Conservation (phyloP, 2,329 filamentous ascomycete species). For the Arthrobotrys entomopaga region DNA sequence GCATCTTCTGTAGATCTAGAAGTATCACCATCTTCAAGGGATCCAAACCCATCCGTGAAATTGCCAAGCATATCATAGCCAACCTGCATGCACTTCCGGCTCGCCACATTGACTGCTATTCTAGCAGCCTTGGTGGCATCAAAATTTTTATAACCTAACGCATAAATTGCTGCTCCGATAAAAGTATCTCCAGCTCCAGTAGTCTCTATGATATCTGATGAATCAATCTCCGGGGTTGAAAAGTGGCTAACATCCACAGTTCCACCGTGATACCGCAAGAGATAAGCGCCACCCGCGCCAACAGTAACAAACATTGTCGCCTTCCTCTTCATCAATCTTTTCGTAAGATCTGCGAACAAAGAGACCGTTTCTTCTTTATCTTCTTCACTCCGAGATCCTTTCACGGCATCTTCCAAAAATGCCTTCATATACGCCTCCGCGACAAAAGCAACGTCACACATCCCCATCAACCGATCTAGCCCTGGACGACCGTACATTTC, state of each 20-base stretch:
- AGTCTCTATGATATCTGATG: conserved; percentile 54
- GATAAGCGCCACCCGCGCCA: conserved; percentile 35
- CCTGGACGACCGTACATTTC: conserved; percentile 55
- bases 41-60: conserved; percentile 27
- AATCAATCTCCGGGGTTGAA: conserved; percentile 30
- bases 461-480: conserved; percentile 42
- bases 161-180: conserved; percentile 56
- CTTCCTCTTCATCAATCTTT: conserved; percentile 13
- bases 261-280: background rate
- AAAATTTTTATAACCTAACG: conserved; percentile 33
- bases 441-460: conserved; percentile 55
- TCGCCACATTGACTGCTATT: conserved; percentile 56
- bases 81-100: conserved; percentile 54
- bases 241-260: conserved; percentile 26
- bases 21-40: conserved; percentile 17
- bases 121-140: conserved; percentile 42
- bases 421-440: conserved; percentile 49
- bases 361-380: conserved; percentile 22
- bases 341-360: conserved; percentile 9
- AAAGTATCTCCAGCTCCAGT: conserved; percentile 57
- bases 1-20: background rate
- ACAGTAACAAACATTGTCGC: conserved; percentile 29
- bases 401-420: conserved; percentile 16
- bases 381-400: conserved; percentile 10
- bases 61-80: conserved; percentile 54